Percentiles rank a stretch among this genome's conserved stretches.
Conservation (phyloP, 495 filamentous ascomycete genomes). For the Astrothelium macrocarpum region DNA sequence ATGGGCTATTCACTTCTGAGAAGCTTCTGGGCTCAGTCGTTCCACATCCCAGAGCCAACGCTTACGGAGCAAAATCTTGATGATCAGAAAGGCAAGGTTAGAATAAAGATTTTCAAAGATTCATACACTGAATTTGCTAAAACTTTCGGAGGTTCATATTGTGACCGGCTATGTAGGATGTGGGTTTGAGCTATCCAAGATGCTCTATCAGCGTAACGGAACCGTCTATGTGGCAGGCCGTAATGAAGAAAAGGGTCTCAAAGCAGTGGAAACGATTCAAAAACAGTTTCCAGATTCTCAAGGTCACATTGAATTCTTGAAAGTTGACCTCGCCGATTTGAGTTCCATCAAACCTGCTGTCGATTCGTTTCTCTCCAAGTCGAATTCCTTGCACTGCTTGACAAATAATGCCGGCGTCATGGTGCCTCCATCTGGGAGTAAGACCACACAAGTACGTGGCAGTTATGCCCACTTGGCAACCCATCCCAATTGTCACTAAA, state of each 20-base stretch:
- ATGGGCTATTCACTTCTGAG: neutral
- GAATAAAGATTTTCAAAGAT: neutral
- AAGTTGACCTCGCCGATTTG: constrained; percentile 39
- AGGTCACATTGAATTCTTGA: constrained; percentile 35
- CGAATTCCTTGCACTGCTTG: constrained; percentile 40
- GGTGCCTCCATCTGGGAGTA: constrained; percentile 31
- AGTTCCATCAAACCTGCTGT: constrained; percentile 36
- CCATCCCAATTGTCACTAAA: too few species aligned
- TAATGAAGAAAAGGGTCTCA: constrained; percentile 27
- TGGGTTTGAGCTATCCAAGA: constrained; percentile 38
- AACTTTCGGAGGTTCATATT: constrained; percentile 23
- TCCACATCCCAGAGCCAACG: constrained; percentile 12
- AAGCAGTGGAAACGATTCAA: constrained; percentile 31
- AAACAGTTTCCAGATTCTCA: constrained; percentile 10
- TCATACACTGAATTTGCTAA: neutral
- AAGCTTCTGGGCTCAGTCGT: constrained; percentile 1
- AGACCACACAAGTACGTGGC: constrained; percentile 19
- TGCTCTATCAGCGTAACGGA: constrained; percentile 39
- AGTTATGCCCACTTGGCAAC: neutral
- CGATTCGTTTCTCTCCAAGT: constrained; percentile 33
- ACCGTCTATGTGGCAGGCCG: constrained; percentile 48
- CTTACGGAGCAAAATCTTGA: constrained; percentile 19
- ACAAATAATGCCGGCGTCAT: constrained; percentile 45
- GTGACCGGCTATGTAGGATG: constrained; percentile 45
- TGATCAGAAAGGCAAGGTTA: constrained; percentile 15